A percentile compares a stretch with the other conserved stretches of the same genome.
Evolutionary conservation across 768 basidiomycete genomes (phyloP).

Genomic region (Clavulina sp.): DNA sequence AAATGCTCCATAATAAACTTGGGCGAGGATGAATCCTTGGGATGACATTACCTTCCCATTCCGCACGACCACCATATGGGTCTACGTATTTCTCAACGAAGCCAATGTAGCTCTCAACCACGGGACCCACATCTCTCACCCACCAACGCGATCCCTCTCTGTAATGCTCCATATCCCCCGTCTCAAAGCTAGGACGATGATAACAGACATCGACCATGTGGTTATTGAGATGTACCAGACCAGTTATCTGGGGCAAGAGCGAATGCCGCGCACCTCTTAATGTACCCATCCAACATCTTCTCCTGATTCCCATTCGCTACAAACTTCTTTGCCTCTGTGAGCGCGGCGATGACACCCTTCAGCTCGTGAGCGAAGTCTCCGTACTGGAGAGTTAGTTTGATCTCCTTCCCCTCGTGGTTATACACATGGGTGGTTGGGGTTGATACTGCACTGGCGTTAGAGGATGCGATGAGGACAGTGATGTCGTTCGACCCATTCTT

Average conservation of each 20-base stretch:
- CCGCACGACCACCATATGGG: conserved; percentile 78
- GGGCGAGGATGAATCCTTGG: too few species aligned
- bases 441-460: conserved; percentile 18
- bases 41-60: conserved; percentile 61
- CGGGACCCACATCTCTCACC: conserved; percentile 77
- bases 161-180: conserved; percentile 66
- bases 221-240: too few species aligned
- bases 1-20: too few species aligned
- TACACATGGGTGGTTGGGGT: conserved; percentile 34
- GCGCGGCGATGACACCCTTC: conserved; percentile 33
- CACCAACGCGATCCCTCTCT: conserved; percentile 59
- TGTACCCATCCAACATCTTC: conserved; percentile 61
- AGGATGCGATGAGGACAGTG: conserved; percentile 61
- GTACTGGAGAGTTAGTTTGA: conserved; percentile 46
- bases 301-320: conserved; percentile 54
- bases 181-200: conserved; percentile 36
- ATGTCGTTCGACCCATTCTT: conserved; percentile 48
- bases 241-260: too few species aligned
- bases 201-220: too few species aligned
- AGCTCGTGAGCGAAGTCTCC: conserved; percentile 56
- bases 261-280: conserved; percentile 63
- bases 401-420: conserved; percentile 23
- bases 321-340: conserved; percentile 57
- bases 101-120: conserved; percentile 78
- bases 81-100: conserved; percentile 78